Conservation (phyloP, 2,329 filamentous ascomycete species). For the Ceratocystis eucalypticola region DNA sequence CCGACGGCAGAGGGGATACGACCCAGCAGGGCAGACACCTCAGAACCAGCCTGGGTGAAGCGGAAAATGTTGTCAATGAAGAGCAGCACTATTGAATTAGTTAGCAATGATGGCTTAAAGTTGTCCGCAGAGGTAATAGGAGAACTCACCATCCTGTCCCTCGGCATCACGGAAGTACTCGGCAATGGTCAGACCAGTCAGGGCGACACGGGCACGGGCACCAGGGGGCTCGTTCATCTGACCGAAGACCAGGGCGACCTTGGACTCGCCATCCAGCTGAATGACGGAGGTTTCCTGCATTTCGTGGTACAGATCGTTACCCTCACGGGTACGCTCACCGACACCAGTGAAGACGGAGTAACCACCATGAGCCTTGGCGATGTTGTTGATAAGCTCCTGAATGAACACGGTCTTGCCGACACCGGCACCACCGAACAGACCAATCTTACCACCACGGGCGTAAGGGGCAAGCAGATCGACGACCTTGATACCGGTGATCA, state of each 20-base stretch:
- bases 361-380: slow-evolving; percentile 99
- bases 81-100: slow-evolving; percentile 56
- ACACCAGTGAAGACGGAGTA: slow-evolving; percentile 99
- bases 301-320: slow-evolving; percentile 99
- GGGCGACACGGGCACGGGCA: slow-evolving; percentile 98
- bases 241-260: slow-evolving; percentile 98
- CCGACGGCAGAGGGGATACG: slow-evolving; percentile 99
- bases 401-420: slow-evolving; percentile 99
- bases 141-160: slow-evolving; percentile 67
- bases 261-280: slow-evolving; percentile 96
- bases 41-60: slow-evolving; percentile 98
- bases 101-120: not conserved
- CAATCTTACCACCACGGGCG: slow-evolving; percentile 99
- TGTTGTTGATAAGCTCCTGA: slow-evolving; percentile 99
- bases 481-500: slow-evolving; percentile 99
- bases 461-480: slow-evolving; percentile 98
- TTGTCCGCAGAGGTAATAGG: not conserved
- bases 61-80: slow-evolving; percentile 99
- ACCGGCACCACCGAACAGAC: slow-evolving; percentile 99
- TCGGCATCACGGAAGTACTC: slow-evolving; percentile 68
- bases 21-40: slow-evolving; percentile 97
- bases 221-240: slow-evolving; percentile 99
- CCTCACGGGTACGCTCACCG: slow-evolving; percentile 99
- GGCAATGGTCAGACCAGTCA: slow-evolving; percentile 71
- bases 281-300: slow-evolving; percentile 99